These are phyloP conservation scores for Dendrothele bispora DNA, from an alignment of 768 basidiomycete species.

Conservation along the genomic window DNA sequence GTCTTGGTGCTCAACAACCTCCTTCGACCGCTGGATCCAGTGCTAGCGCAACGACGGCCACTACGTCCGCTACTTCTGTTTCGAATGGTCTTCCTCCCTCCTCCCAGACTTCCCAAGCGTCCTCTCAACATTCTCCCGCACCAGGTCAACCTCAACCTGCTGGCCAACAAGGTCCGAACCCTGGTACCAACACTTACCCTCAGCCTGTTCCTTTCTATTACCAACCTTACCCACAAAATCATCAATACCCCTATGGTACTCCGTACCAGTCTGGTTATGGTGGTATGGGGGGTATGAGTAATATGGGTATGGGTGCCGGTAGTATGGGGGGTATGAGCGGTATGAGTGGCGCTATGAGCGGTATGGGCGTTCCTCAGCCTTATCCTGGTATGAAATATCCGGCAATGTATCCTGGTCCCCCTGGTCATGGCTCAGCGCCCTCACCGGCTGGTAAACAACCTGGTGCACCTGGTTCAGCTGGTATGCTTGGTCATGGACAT, in stretches of 20 bases:
- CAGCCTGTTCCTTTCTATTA: conserved; percentile 57
- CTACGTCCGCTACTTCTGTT: conserved; percentile 51
- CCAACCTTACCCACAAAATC: conserved; percentile 72
- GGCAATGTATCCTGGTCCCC: conserved; percentile 69
- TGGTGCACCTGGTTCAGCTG: conserved; percentile 52
- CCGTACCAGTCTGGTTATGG: conserved; percentile 63
- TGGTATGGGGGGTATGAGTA: conserved; percentile 37
- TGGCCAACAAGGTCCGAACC: conserved; percentile 49
- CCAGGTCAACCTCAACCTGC: conserved; percentile 60
- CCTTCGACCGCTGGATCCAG: conserved; percentile 16
- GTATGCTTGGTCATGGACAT: conserved; percentile 32
- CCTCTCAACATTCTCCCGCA: conserved; percentile 47
- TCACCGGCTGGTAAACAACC: conserved; percentile 65
- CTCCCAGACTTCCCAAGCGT: background rate
- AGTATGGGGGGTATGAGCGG: conserved; percentile 39
- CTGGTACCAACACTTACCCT: conserved; percentile 44
- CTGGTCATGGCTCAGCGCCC: conserved; percentile 63
- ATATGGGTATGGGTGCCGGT: conserved; percentile 44
- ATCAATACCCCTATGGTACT: conserved; percentile 73
- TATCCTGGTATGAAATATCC: conserved; percentile 64
- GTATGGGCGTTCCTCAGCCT: conserved; percentile 35
- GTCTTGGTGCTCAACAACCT: conserved; percentile 57
- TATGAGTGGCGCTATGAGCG: no score
- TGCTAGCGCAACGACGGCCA: conserved; percentile 34
- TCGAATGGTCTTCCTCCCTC: conserved; percentile 27